These are phyloP conservation scores for Alternaria incomplexa DNA, from an alignment of 2,329 filamentous ascomycete genomes.

Conservation along the genomic window DNA sequence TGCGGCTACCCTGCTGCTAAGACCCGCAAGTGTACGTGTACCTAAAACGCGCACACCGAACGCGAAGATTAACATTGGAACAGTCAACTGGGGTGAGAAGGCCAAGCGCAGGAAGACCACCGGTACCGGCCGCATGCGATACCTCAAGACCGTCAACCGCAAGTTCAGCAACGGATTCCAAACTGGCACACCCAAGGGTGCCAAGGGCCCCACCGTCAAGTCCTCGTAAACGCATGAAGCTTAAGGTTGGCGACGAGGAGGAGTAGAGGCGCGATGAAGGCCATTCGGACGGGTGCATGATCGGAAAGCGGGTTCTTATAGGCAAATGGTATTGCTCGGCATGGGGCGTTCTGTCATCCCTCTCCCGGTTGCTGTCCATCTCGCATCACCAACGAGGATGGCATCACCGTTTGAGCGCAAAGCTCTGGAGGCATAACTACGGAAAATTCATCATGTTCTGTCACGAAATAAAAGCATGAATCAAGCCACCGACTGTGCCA, in stretches of 20 bases:
- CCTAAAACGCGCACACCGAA: conserved; percentile 8
- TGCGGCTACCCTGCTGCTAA: conserved; percentile 98
- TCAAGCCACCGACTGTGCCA: conserved; percentile 13
- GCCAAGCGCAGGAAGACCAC: conserved; percentile 99
- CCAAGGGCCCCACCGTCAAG: conserved; percentile 66
- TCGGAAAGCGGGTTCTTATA: conserved; percentile 39
- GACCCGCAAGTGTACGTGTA: conserved; percentile 95
- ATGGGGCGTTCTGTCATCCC: conserved; percentile 47
- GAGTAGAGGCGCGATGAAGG: conserved; percentile 35
- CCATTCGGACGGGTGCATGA: conserved; percentile 38
- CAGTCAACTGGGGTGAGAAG: conserved; percentile 99
- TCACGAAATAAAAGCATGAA: conserved; percentile 46
- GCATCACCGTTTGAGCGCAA: conserved; percentile 33
- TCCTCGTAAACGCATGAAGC: conserved; percentile 19
- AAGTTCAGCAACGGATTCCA: conserved; percentile 99
- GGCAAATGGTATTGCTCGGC: conserved; percentile 47
- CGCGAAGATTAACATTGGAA: conserved; percentile 35
- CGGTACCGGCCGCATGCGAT: conserved; percentile 93
- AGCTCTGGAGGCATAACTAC: conserved; percentile 47
- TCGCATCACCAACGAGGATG: conserved; percentile 39
- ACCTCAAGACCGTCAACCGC: conserved; percentile 90
- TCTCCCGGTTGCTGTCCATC: conserved; percentile 42
- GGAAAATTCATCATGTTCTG: conserved; percentile 50
- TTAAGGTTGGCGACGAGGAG: conserved; percentile 18
- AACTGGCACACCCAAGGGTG: conserved; percentile 82